Percentiles rank a stretch among this genome's conserved stretches.
Conservation (phyloP, 2,329 filamentous ascomycete species). For the Arachnopeziza araneosa region DNA sequence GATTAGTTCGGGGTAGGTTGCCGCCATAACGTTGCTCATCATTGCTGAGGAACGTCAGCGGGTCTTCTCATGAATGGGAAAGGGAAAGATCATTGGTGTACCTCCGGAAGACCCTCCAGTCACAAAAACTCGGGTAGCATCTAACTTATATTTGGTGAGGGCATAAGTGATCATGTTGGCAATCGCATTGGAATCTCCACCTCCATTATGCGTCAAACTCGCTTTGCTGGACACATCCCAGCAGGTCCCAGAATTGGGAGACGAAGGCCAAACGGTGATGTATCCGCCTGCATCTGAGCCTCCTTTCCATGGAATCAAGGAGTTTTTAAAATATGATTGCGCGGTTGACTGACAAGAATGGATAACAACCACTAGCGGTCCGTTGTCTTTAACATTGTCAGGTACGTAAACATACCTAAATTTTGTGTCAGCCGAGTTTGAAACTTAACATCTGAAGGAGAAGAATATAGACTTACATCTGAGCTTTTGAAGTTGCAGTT, state of each 20-base stretch:
- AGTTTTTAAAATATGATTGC: conserved; percentile 22
- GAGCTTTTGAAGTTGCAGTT: conserved; percentile 16
- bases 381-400: conserved; percentile 15
- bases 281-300: conserved; percentile 49
- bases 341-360: conserved; percentile 37
- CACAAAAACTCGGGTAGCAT: conserved; percentile 46
- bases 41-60: conserved; percentile 31
- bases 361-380: conserved; percentile 19
- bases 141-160: conserved; percentile 43
- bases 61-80: neutral
- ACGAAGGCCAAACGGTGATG: conserved; percentile 53
- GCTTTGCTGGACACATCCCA: conserved; percentile 51
- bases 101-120: conserved; percentile 44
- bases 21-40: conserved; percentile 45
- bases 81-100: conserved; percentile 15
- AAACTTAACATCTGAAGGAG: neutral
- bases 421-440: conserved; percentile 1
- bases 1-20: conserved; percentile 40
- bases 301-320: conserved; percentile 40
- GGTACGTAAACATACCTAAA: conserved; percentile 20
- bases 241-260: conserved; percentile 46
- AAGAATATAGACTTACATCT: conserved; percentile 11
- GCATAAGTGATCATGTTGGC: conserved; percentile 54
- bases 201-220: conserved; percentile 46
- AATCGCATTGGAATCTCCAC: conserved; percentile 50